phyloP scores from a whole-genome alignment of 2,329 filamentous ascomycete genomes.

The Delphinella strobiligena region DNA sequence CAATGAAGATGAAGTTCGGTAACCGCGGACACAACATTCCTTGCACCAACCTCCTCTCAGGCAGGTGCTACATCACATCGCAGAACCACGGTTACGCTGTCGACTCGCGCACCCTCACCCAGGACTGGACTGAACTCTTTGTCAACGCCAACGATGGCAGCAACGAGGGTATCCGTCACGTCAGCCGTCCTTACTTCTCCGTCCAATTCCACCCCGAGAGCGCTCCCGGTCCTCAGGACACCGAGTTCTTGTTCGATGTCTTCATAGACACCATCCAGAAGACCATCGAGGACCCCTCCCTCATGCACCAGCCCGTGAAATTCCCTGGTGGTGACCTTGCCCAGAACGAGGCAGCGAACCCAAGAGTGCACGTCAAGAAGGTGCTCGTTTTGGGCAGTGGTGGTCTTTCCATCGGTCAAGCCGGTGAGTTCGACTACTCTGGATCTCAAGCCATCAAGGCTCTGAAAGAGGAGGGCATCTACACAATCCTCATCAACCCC shows the following conservation, averaged over 20 bases:
- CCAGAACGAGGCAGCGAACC: conserved; percentile 66
- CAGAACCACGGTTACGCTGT: conserved; percentile 98
- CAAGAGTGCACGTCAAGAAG: conserved; percentile 80
- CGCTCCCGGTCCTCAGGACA: conserved; percentile 87
- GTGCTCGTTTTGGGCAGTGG: conserved; percentile 88
- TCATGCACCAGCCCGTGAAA: conserved; percentile 60
- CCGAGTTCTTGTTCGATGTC: conserved; percentile 92
- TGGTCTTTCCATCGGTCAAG: conserved; percentile 93
- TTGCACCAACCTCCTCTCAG: conserved; percentile 88
- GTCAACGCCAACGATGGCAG: conserved; percentile 97
- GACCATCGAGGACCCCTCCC: conserved; percentile 53
- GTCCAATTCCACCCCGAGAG: conserved; percentile 99
- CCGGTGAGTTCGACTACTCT: conserved; percentile 97
- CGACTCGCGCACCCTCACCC: conserved; percentile 61
- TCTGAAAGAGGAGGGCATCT: conserved; percentile 93
- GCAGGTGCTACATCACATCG: conserved; percentile 96
- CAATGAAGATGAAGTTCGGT: conserved; percentile 97
- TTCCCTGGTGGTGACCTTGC: conserved; percentile 78
- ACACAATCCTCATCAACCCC: conserved; percentile 95
- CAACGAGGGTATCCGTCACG: conserved; percentile 93
- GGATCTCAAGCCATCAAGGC: conserved; percentile 98
- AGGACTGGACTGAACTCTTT: conserved; percentile 85
- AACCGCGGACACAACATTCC: conserved; percentile 98
- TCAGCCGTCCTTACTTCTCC: conserved; percentile 82
- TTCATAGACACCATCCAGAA: conserved; percentile 78